Conservation (phyloP, 1,284 basidiomycete genomes). For the Trichosporon sp. region DNA sequence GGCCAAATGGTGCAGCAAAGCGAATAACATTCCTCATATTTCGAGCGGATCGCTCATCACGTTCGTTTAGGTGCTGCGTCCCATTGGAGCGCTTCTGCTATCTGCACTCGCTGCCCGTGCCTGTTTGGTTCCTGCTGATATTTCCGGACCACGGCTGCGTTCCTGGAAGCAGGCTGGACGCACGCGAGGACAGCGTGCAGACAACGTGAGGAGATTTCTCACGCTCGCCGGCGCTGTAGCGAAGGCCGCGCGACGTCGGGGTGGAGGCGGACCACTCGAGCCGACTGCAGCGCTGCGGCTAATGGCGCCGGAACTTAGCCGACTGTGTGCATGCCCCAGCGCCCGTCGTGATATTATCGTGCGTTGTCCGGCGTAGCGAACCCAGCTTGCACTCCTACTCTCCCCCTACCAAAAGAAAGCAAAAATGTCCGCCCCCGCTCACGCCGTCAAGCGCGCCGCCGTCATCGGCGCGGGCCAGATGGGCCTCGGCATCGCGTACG, state of each 20-base stretch:
- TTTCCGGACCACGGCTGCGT: background rate
- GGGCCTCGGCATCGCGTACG: constrained; percentile 49
- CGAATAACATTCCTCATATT: background rate
- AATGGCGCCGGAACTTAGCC: background rate
- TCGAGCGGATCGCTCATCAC: background rate
- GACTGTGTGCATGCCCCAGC: background rate
- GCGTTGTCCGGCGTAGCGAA: background rate
- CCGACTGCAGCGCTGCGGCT: background rate
- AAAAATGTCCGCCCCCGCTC: constrained; percentile 5
- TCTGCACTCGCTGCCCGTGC: background rate
- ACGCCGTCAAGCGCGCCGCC: constrained; percentile 32
- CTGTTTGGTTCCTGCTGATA: background rate
- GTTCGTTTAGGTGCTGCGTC: background rate
- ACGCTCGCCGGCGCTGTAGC: background rate
- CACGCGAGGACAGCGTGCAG: background rate
- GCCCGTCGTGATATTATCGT: background rate
- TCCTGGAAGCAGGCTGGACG: background rate
- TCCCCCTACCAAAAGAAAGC: background rate
- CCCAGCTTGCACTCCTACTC: background rate
- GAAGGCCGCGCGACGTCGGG: background rate
- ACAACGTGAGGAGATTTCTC: background rate
- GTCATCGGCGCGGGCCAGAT: constrained; percentile 48
- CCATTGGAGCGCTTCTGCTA: background rate
- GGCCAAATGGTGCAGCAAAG: background rate
- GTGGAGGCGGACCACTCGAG: background rate